Evolutionary conservation across 129 eudicot genomes (phyloP).

Genomic region (Pittosporum tobira): DNA sequence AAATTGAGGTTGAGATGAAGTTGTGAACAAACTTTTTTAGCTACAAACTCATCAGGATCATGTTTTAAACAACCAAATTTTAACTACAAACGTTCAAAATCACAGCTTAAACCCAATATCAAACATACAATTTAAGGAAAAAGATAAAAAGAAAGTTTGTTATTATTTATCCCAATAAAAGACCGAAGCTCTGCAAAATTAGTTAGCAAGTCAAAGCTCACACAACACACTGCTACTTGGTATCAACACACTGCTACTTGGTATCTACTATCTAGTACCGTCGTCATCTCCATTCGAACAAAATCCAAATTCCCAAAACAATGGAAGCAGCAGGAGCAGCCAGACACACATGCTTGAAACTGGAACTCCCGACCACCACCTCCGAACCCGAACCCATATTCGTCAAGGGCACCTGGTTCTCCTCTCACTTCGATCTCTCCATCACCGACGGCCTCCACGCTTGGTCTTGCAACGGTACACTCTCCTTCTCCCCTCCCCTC

Average conservation of each 20-base stretch:
- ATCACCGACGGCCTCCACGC: slow-evolving; percentile 63
- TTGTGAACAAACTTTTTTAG: background rate
- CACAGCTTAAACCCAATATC: background rate
- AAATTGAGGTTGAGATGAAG: background rate
- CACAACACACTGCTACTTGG: no score
- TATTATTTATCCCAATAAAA: no score
- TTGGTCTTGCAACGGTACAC: slow-evolving; percentile 77
- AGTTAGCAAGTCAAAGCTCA: no score
- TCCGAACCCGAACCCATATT: slow-evolving; percentile 39
- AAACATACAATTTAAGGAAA: no score
- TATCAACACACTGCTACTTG: no score
- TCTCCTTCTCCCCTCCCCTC: background rate
- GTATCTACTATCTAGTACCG: no score
- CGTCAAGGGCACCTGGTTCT: slow-evolving; percentile 74
- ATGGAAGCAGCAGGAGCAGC: slow-evolving; percentile 48
- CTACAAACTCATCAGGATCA: background rate
- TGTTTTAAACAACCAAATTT: no score
- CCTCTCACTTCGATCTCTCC: slow-evolving; percentile 54
- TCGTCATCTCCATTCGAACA: no score
- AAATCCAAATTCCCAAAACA: slow-evolving; percentile 1
- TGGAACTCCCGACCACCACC: slow-evolving; percentile 28
- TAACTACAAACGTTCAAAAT: background rate
- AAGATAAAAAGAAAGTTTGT: no score
- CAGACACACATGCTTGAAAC: slow-evolving; percentile 77
- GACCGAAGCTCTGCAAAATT: no score